Evolutionary conservation across 306 rosid genomes (phyloP).

Genomic region (Pterocarpus santalinus): DNA sequence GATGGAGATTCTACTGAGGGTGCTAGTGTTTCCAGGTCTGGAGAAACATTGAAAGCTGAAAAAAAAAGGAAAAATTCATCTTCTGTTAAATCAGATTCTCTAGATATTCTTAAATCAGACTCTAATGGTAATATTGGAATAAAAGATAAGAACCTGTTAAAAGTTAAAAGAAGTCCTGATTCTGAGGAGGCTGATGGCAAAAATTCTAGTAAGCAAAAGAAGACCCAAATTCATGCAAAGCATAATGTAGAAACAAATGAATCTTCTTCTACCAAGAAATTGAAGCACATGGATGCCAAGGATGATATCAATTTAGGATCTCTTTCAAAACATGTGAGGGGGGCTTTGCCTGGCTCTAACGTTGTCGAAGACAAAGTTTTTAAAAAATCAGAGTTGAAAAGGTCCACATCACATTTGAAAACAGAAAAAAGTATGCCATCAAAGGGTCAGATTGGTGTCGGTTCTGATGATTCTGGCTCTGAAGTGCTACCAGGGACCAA

Average conservation of each 20-base stretch:
- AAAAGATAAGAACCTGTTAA: conserved; percentile 58
- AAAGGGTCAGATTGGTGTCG: conserved; percentile 53
- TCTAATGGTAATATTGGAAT: conserved; percentile 55
- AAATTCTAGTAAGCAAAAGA: conserved; percentile 57
- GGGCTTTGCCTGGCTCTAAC: conserved; percentile 54
- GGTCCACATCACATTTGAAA: conserved; percentile 61
- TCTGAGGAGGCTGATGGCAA: conserved; percentile 55
- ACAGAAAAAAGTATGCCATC: conserved; percentile 61
- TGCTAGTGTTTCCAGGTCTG: conserved; percentile 54
- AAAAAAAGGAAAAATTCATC: conserved; percentile 56
- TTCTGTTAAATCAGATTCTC: conserved; percentile 53
- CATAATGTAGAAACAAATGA: conserved; percentile 61
- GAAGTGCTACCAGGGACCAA: conserved; percentile 63
- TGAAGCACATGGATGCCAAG: conserved; percentile 59
- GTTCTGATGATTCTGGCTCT: conserved; percentile 57
- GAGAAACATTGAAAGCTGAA: conserved; percentile 60
- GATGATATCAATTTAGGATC: conserved; percentile 53
- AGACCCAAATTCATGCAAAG: conserved; percentile 60
- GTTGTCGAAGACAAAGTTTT: conserved; percentile 59
- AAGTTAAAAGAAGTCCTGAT: conserved; percentile 51
- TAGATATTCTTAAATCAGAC: conserved; percentile 55
- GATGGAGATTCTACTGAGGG: conserved; percentile 47
- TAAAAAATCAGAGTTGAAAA: conserved; percentile 61
- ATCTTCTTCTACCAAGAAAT: conserved; percentile 63
- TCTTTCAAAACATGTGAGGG: conserved; percentile 56